Percentiles rank a stretch among this genome's conserved stretches.
phyloP scores from a whole-genome alignment of 2,329 filamentous ascomycete species.

The Diaporthe caulivora region DNA sequence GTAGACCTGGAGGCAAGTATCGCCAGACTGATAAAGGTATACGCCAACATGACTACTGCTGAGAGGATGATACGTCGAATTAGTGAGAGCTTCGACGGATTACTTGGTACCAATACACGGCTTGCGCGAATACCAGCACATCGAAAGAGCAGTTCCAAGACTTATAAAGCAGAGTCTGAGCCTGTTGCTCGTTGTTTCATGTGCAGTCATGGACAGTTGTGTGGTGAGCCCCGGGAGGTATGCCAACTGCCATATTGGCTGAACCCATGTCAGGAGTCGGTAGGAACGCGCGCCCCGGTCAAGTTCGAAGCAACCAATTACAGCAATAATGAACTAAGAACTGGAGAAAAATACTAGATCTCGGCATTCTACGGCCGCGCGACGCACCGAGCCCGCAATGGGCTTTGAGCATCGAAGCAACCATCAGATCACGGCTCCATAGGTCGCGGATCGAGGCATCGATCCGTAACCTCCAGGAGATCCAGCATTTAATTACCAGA shows the following conservation, averaged over 20 bases:
- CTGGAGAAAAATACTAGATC: background rate
- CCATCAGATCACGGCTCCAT: background rate
- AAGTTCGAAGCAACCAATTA: background rate
- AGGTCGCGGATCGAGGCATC: conserved; percentile 1
- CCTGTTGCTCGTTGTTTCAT: background rate
- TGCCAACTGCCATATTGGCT: background rate
- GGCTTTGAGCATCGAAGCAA: conserved; percentile 1
- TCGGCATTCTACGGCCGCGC: no score
- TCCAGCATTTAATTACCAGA: background rate
- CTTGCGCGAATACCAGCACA: background rate
- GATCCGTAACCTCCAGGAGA: background rate
- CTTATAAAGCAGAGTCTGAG: background rate
- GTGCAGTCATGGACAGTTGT: background rate
- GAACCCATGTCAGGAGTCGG: background rate
- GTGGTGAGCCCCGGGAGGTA: background rate
- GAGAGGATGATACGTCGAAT: background rate
- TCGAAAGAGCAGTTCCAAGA: background rate
- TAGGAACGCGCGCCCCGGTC: background rate
- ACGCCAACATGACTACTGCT: background rate
- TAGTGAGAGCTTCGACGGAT: background rate
- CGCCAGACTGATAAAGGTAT: background rate
- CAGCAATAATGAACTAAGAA: background rate
- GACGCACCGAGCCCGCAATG: background rate
- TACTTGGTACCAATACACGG: background rate
- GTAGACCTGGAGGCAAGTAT: background rate